Evolutionary conservation across 2,329 filamentous ascomycete genomes (phyloP), one percentile per base, ranked within the genome.

Genomic region (Aspergillus fumigatus): DNA sequence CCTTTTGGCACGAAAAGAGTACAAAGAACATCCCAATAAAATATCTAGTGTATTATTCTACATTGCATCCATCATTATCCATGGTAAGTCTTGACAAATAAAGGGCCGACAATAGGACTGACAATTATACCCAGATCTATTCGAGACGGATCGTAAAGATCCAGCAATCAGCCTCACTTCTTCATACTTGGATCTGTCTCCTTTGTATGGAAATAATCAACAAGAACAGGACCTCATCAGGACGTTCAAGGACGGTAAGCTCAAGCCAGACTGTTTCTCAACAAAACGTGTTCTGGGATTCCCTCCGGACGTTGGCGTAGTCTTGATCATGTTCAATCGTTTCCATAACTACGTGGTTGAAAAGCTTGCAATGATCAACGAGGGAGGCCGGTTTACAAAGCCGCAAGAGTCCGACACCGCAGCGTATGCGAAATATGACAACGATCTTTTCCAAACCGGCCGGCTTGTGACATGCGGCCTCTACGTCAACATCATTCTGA

Each of bases 41-140:
- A 85, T 92, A 43, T 91, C 88, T 0, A 87, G 85, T 63, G 84
- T 90, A 74, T 76, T 92, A 17, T 90, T 90, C 70, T 90, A 91
- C 62, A 77, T 89, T 47, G 89, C 88, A 0, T 84, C 87, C 6
- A 87, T 92, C 65, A 84, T 85, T 58, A 84, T 83, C 52, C 82
- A 84, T 62, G 78, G 79, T 71, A 71, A 45, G 67, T 52, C 17
- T 21, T 7, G 27, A 19, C 32, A 19, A 21, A 11, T 38, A 14
- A 38, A 48, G 23, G 10, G 3, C 35, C 19, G 10, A n/a, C 4
- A 8, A 17, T 32, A 14, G 21, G 7, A 23, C 67, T 72, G 50
- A 72, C 53, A 51, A 25, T 2, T 10, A 23, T 47, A 21, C 50
- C 73, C 78, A 74, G 85, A 88, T 65, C 75, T 87, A 51, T 89